Percentiles rank a stretch among this genome's conserved stretches.
These are phyloP conservation scores for Syncephalis fuscata DNA, from an alignment of 371 early-diverging fungal species.

Conservation along the genomic window DNA sequence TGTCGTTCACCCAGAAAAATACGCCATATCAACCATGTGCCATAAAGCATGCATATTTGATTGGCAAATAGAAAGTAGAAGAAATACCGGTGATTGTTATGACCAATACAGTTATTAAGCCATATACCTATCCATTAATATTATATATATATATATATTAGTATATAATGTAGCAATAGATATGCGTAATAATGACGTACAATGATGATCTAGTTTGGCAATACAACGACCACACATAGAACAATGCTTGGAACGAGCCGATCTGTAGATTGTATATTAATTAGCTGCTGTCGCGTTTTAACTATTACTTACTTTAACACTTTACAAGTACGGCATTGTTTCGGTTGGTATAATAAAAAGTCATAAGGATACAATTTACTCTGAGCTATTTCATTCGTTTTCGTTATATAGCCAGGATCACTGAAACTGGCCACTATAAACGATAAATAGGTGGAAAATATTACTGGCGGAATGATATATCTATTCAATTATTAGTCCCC, in stretches of 20 bases:
- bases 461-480: slow-evolving; percentile 27
- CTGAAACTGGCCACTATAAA: slow-evolving; percentile 35
- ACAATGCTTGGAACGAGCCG: slow-evolving; percentile 96
- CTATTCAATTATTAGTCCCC: slow-evolving; percentile 6
- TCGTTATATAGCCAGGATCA: slow-evolving; percentile 44
- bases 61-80: not conserved
- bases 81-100: slow-evolving; percentile 9
- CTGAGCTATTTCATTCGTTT: slow-evolving; percentile 28
- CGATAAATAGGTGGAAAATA: slow-evolving; percentile 29
- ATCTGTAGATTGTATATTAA: slow-evolving; percentile 36
- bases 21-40: too few relatives aligned
- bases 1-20: too few relatives aligned
- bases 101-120: slow-evolving; percentile 63
- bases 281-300: not conserved
- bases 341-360: slow-evolving; percentile 35
- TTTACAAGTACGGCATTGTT: slow-evolving; percentile 43
- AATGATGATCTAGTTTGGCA: slow-evolving; percentile 96
- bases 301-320: slow-evolving; percentile 29
- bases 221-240: slow-evolving; percentile 92
- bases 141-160: too few relatives aligned
- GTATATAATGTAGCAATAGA: too few relatives aligned
- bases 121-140: slow-evolving; percentile 29
- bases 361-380: slow-evolving; percentile 39
- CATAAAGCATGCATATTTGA: not conserved
- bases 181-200: slow-evolving; percentile 15